Percentiles rank a stretch among this genome's conserved stretches.
phyloP scores from a whole-genome alignment of 345 rosid species.

The Hevea brasiliensis region DNA sequence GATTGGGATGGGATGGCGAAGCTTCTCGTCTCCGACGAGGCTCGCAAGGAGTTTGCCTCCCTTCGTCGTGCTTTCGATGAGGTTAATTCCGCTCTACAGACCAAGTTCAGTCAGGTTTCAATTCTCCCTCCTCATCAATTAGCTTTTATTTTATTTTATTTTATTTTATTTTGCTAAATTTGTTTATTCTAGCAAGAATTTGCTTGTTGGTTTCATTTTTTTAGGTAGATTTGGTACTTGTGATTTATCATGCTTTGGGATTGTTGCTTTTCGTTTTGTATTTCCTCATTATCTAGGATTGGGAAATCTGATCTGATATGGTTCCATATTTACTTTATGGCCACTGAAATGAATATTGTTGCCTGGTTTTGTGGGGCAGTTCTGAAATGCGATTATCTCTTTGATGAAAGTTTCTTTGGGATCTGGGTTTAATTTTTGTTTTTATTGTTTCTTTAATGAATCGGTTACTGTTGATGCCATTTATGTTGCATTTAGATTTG shows the following conservation, averaged over 20 bases:
- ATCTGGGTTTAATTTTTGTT: too few species aligned
- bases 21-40: conserved; percentile 83
- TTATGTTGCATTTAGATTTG: too few species aligned
- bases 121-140: neutral
- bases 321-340: neutral
- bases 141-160: neutral
- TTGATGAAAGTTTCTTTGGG: too few species aligned
- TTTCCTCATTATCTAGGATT: neutral
- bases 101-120: conserved; percentile 90
- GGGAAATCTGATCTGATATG: neutral
- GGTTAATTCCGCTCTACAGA: conserved; percentile 79
- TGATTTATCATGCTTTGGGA: neutral
- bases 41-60: conserved; percentile 84
- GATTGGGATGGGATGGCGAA: conserved; percentile 98
- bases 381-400: too few species aligned
- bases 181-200: conserved; percentile 14
- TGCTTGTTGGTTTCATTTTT: neutral
- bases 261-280: neutral
- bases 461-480: too few species aligned
- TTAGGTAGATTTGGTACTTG: neutral
- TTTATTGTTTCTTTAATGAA: too few species aligned
- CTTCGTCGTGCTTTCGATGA: conserved; percentile 97
- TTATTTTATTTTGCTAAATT: conserved; percentile 17
- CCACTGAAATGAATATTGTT: neutral
- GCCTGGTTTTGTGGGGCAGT: too few species aligned